Evolutionary conservation across 2,329 filamentous ascomycete genomes (phyloP).

Genomic region (Nothomitra cinnamomea): DNA sequence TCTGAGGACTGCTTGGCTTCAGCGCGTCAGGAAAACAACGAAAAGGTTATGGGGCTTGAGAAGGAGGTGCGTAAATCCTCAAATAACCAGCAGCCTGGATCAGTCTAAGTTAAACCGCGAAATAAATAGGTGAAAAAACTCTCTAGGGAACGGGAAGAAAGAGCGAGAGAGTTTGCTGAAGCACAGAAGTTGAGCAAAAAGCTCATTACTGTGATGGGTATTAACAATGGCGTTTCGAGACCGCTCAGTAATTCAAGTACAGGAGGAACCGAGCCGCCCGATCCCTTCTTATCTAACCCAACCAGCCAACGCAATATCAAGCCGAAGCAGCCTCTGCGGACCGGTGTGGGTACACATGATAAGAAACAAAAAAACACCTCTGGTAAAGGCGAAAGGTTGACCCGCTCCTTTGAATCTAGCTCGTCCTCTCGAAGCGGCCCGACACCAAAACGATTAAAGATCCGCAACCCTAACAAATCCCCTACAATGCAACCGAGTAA

Average conservation of each 20-base stretch:
- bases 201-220: slow-evolving; percentile 22
- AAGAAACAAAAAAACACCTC: background rate
- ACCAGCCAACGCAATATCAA: background rate
- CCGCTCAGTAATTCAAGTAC: too few species aligned
- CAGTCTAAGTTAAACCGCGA: background rate
- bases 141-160: slow-evolving; percentile 18
- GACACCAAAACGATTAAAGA: slow-evolving; percentile 26
- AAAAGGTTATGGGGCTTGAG: background rate
- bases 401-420: background rate
- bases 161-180: slow-evolving; percentile 21
- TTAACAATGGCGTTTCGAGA: slow-evolving; percentile 8
- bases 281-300: background rate
- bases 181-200: slow-evolving; percentile 21
- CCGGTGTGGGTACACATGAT: background rate
- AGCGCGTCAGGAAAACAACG: background rate
- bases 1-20: background rate
- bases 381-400: background rate
- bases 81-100: background rate
- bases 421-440: slow-evolving; percentile 19
- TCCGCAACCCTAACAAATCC: background rate
- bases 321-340: too few species aligned
- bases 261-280: background rate
- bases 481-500: background rate
- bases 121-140: slow-evolving; percentile 15
- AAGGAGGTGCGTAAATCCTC: background rate